Conservation (phyloP, 129 eudicot species). For the Silybum marianum region DNA sequence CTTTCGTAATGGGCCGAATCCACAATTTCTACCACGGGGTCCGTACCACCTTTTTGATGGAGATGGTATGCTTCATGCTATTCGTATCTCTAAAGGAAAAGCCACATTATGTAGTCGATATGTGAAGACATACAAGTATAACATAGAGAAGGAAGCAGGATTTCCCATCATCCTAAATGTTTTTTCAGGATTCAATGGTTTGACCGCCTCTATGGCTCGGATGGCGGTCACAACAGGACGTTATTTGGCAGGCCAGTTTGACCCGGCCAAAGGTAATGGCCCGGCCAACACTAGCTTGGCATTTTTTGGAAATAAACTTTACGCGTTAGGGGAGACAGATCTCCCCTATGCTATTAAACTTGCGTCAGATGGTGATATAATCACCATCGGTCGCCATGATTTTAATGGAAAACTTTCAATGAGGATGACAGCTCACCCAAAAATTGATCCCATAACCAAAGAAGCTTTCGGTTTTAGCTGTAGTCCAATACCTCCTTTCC, state of each 20-base stretch:
- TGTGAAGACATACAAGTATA: slow-evolving; percentile 55
- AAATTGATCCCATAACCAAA: slow-evolving; percentile 16
- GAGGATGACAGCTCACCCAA: slow-evolving; percentile 28
- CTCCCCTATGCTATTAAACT: slow-evolving; percentile 29
- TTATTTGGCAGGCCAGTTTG: neutral
- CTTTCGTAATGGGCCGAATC: slow-evolving; percentile 71
- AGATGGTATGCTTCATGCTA: slow-evolving; percentile 64
- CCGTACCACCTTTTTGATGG: slow-evolving; percentile 70
- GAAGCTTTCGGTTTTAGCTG: slow-evolving; percentile 34
- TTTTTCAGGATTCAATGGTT: slow-evolving; percentile 33
- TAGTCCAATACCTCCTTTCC: slow-evolving; percentile 18
- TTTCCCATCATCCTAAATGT: slow-evolving; percentile 45
- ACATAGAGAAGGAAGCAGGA: slow-evolving; percentile 30
- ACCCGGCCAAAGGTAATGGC: slow-evolving; percentile 28
- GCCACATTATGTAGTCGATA: slow-evolving; percentile 65
- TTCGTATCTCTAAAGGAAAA: slow-evolving; percentile 40
- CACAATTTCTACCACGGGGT: slow-evolving; percentile 62
- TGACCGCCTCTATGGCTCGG: slow-evolving; percentile 14
- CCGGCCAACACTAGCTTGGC: slow-evolving; percentile 33
- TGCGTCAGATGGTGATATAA: slow-evolving; percentile 9
- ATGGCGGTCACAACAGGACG: slow-evolving; percentile 15
- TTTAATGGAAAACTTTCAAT: slow-evolving; percentile 20
- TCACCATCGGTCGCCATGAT: slow-evolving; percentile 18
- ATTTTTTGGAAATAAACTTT: slow-evolving; percentile 8
- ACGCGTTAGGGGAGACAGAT: slow-evolving; percentile 35